Conservation (phyloP, 2,329 filamentous ascomycete genomes). For the Scytalidium sp. region DNA sequence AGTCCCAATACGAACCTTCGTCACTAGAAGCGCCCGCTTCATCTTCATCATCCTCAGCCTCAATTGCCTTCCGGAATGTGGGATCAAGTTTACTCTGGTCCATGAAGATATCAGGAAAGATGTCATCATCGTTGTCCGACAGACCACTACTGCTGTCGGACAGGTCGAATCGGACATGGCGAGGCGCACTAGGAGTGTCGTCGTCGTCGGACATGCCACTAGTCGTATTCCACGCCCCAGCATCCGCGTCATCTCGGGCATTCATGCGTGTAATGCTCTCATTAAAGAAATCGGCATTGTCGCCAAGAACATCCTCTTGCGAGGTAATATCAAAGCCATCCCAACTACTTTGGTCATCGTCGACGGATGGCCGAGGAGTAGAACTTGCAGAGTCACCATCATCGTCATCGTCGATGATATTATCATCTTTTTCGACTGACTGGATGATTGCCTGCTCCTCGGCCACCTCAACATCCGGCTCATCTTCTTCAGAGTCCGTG, state of each 20-base stretch:
- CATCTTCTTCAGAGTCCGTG: constrained; percentile 75
- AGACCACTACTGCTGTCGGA: constrained; percentile 67
- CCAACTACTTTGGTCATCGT: constrained; percentile 50
- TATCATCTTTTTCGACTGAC: constrained; percentile 39
- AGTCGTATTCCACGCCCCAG: constrained; percentile 9
- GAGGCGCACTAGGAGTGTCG: constrained; percentile 10
- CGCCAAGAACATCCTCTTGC: constrained; percentile 12
- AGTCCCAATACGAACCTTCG: constrained; percentile 22
- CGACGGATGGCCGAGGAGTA: constrained; percentile 26
- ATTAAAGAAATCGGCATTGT: constrained; percentile 31
- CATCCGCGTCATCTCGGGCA: constrained; percentile 13
- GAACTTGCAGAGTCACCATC: constrained; percentile 24
- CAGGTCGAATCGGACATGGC: constrained; percentile 71
- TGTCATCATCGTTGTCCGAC: constrained; percentile 59
- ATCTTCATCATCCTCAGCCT: constrained; percentile 54
- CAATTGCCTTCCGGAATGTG: constrained; percentile 69
- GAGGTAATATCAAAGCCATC: constrained; percentile 48
- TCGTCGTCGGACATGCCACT: constrained; percentile 10
- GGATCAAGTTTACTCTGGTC: constrained; percentile 72
- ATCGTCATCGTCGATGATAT: not conserved
- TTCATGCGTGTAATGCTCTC: constrained; percentile 17
- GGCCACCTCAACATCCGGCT: constrained; percentile 72
- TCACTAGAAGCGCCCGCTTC: constrained; percentile 13
- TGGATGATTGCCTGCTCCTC: constrained; percentile 73
- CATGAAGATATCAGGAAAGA: constrained; percentile 77